Evolutionary conservation across 2,329 filamentous ascomycete genomes (phyloP).

Genomic region (Pseudogymnoascus sp.): DNA sequence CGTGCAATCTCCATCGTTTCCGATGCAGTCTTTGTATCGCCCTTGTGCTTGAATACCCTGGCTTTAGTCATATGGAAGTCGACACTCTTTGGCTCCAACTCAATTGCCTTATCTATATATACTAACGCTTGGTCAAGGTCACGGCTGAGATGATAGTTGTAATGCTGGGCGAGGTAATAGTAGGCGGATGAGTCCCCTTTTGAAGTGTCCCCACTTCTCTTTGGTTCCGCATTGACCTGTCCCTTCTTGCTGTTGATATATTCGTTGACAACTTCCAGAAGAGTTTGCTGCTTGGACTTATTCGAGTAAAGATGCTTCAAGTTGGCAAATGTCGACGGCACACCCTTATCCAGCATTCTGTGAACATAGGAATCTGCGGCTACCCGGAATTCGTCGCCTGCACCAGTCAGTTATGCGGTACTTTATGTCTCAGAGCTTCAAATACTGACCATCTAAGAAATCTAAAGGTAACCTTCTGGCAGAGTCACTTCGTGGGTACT

Average conservation of each 20-base stretch:
- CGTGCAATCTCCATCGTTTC: conserved; percentile 84
- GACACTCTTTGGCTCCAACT: conserved; percentile 69
- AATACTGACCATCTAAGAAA: conserved; percentile 61
- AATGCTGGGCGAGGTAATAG: conserved; percentile 94
- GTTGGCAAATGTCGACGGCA: conserved; percentile 94
- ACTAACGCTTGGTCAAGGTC: conserved; percentile 73
- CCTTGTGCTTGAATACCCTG: conserved; percentile 85
- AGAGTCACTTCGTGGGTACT: conserved; percentile 76
- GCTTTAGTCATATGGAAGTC: conserved; percentile 95
- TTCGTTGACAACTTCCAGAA: conserved; percentile 68
- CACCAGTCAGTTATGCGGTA: conserved; percentile 14
- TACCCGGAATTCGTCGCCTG: conserved; percentile 69
- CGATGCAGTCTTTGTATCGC: conserved; percentile 69
- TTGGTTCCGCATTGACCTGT: conserved; percentile 34
- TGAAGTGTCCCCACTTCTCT: conserved; percentile 38
- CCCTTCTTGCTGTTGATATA: conserved; percentile 57
- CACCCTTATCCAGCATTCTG: conserved; percentile 81
- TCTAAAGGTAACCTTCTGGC: conserved; percentile 80
- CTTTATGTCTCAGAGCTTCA: neutral
- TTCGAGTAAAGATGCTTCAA: conserved; percentile 87
- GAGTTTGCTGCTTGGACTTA: conserved; percentile 63
- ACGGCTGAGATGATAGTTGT: conserved; percentile 84
- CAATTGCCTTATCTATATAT: conserved; percentile 76
- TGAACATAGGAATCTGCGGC: conserved; percentile 73
- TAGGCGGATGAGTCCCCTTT: conserved; percentile 69